These are phyloP conservation scores for Linnemannia exigua DNA, from an alignment of 192 early-diverging fungal genomes.

Conservation along the genomic window DNA sequence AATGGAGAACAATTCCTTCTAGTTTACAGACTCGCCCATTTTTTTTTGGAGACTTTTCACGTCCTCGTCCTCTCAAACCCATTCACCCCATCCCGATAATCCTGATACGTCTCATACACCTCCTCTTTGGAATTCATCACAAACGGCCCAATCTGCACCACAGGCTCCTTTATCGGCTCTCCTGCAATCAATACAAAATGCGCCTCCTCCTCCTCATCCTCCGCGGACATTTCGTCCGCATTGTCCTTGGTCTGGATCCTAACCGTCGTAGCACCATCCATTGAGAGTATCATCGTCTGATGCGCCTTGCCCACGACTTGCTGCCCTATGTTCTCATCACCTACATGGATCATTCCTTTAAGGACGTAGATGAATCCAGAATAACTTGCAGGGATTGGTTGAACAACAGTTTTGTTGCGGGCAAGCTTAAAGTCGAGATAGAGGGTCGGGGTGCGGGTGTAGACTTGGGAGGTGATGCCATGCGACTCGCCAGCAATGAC, in stretches of 20 bases:
- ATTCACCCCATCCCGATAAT: constrained; percentile 71
- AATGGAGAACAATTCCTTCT: too few species aligned
- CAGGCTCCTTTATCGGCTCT: constrained; percentile 63
- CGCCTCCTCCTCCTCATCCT: constrained; percentile 17
- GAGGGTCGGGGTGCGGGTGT: constrained; percentile 45
- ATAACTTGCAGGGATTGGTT: constrained; percentile 33
- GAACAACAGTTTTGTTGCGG: neutral
- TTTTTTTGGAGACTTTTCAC: too few species aligned
- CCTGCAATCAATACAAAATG: constrained; percentile 56
- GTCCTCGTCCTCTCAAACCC: constrained; percentile 73
- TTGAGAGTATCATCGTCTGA: constrained; percentile 23
- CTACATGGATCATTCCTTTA: constrained; percentile 25
- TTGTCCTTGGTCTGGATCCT: constrained; percentile 19
- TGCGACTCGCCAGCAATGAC: constrained; percentile 54
- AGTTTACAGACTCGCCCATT: too few species aligned
- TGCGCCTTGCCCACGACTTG: constrained; percentile 3
- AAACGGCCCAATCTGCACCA: constrained; percentile 73
- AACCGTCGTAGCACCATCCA: constrained; percentile 21
- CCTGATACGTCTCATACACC: constrained; percentile 64
- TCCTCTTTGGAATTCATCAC: constrained; percentile 74
- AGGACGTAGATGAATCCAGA: constrained; percentile 36
- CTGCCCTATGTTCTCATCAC: neutral
- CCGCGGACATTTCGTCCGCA: too few species aligned
- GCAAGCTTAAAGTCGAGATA: constrained; percentile 28
- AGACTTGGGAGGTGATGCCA: constrained; percentile 14